Percentiles rank a stretch among this genome's conserved stretches.
Evolutionary conservation across 1,284 basidiomycete species (phyloP).

Genomic region (Ganoderma lingzhi): DNA sequence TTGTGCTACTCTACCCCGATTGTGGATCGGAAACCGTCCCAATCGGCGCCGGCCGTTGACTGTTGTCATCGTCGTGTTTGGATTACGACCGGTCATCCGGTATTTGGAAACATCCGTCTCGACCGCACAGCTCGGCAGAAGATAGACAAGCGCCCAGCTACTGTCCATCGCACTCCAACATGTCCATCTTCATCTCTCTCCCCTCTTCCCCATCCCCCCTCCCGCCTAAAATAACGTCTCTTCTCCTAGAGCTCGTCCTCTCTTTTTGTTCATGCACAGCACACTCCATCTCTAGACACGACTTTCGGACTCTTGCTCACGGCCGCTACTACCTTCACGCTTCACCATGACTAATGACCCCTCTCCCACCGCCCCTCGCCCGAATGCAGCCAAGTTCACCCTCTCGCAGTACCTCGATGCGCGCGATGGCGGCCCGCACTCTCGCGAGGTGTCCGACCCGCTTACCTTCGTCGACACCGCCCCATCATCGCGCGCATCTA

Average conservation of each 20-base stretch:
- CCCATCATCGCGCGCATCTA: conserved; percentile 29
- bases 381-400: conserved; percentile 8
- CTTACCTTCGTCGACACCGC: conserved; percentile 17
- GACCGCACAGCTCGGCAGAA: not conserved
- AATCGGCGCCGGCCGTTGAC: not conserved
- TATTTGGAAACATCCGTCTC: not conserved
- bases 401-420: conserved; percentile 11
- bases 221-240: not conserved
- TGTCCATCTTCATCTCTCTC: conserved; percentile 1
- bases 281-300: conserved; percentile 12
- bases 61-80: not conserved
- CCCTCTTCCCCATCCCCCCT: not conserved
- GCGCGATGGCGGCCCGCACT: conserved; percentile 6
- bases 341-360: conserved; percentile 23
- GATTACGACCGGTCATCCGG: not conserved
- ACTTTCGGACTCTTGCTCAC: not conserved
- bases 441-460: conserved; percentile 15
- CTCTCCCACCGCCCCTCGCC: conserved; percentile 21
- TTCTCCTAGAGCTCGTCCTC: not conserved
- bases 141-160: not conserved
- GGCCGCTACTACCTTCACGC: not conserved
- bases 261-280: conserved; percentile 19
- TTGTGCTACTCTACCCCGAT: not conserved
- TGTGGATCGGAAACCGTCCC: not conserved
- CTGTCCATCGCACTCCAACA: not conserved